Evolutionary conservation across 2,329 filamentous ascomycete genomes (phyloP).

Genomic region (Fusarium sp.): DNA sequence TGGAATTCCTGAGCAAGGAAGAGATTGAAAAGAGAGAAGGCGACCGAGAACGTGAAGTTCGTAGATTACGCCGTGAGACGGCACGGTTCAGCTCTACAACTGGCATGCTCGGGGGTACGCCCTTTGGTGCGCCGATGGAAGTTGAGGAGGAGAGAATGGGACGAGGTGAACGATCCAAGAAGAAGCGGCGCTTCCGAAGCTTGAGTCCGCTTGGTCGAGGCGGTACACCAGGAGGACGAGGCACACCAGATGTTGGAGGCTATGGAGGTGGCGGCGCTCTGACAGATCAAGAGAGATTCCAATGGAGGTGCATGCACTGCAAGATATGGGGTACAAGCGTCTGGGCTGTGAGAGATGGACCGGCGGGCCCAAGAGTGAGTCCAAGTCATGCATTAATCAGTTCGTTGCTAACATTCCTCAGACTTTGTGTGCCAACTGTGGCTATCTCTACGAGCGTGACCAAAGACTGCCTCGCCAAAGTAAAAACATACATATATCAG

Average conservation of each 20-base stretch:
- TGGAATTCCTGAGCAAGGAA: constrained; percentile 87
- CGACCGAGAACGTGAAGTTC: constrained; percentile 90
- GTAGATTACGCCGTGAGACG: constrained; percentile 88
- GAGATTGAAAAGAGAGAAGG: constrained; percentile 98
- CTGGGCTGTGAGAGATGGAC: constrained; percentile 95
- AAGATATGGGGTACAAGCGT: constrained; percentile 88
- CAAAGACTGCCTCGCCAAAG: constrained; percentile 76
- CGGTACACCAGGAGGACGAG: constrained; percentile 75
- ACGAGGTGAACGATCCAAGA: constrained; percentile 91
- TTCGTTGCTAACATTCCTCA: constrained; percentile 53
- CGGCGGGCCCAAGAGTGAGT: constrained; percentile 83
- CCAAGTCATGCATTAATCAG: background rate
- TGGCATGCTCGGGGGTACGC: constrained; percentile 82
- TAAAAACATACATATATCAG: constrained; percentile 56
- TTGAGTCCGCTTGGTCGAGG: constrained; percentile 80
- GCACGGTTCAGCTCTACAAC: constrained; percentile 90
- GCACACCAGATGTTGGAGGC: constrained; percentile 84
- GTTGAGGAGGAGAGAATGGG: constrained; percentile 87
- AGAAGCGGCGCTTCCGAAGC: constrained; percentile 92
- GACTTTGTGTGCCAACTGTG: constrained; percentile 95
- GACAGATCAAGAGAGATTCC: constrained; percentile 81
- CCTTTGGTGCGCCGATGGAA: constrained; percentile 68
- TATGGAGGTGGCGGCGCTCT: constrained; percentile 78
- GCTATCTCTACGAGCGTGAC: constrained; percentile 88
- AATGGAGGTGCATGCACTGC: constrained; percentile 92